Percentiles rank a stretch among this genome's conserved stretches.
phyloP scores from a whole-genome alignment of 164 flowering plant genomes.

The Nymphaea thermarum region DNA sequence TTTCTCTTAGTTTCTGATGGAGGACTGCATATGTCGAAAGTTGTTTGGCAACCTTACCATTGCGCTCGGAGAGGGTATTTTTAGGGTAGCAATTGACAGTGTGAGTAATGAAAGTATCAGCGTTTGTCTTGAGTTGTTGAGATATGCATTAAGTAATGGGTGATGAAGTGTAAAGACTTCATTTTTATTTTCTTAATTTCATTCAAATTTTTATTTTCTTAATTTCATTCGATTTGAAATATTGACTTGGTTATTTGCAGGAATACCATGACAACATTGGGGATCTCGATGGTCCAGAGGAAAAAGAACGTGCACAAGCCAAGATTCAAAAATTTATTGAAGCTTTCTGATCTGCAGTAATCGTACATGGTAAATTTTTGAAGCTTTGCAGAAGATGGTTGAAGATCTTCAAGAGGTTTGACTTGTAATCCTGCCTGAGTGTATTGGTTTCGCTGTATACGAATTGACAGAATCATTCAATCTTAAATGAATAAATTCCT shows the following conservation, averaged over 20 bases:
- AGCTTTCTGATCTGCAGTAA: conserved; percentile 28
- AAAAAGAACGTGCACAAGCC: conserved; percentile 69
- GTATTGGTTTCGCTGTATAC: neutral
- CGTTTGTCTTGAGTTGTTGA: too few species aligned
- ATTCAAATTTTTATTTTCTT: too few species aligned
- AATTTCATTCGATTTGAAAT: too few species aligned
- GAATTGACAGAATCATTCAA: neutral
- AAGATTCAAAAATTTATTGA: conserved; percentile 68
- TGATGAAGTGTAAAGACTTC: too few species aligned
- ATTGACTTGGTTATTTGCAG: conserved; percentile 18
- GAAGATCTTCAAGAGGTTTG: neutral
- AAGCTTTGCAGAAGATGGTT: neutral
- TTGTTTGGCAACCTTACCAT: too few species aligned
- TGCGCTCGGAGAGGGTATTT: too few species aligned
- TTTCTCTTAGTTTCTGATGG: too few species aligned
- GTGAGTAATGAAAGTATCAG: too few species aligned
- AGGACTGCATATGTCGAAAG: too few species aligned
- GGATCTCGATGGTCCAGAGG: conserved; percentile 90
- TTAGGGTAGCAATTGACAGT: too few species aligned
- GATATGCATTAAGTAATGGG: too few species aligned
- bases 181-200: too few species aligned
- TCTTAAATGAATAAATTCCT: neutral
- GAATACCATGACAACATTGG: conserved; percentile 97
- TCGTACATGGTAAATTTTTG: neutral
- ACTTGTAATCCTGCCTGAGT: neutral